Evolutionary conservation across 805 yeast genomes (phyloP).

Genomic region (Lipomyces sp.): DNA sequence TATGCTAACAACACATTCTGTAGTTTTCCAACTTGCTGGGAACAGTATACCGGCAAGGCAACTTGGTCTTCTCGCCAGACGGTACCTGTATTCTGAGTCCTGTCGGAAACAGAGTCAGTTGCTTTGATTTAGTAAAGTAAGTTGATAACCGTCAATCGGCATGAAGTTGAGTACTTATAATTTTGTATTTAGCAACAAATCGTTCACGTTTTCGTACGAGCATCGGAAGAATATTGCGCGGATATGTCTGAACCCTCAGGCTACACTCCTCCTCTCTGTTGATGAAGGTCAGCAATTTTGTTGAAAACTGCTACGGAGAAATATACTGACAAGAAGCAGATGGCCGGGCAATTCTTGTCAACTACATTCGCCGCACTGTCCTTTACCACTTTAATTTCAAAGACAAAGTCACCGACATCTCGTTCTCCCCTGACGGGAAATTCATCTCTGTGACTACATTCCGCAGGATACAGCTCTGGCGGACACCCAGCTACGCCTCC

Average conservation of each 20-base stretch:
- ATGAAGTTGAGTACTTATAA: too few species aligned
- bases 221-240: conserved; percentile 80
- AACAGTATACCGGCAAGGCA: conserved; percentile 93
- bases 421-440: conserved; percentile 85
- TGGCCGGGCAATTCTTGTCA: conserved; percentile 90
- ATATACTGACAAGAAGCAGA: conserved; percentile 42
- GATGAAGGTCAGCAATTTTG: conserved; percentile 44
- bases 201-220: conserved; percentile 88
- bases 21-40: conserved; percentile 86
- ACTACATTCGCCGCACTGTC: conserved; percentile 76
- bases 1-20: conserved; percentile 32
- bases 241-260: conserved; percentile 79
- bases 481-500: conserved; percentile 64
- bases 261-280: conserved; percentile 72
- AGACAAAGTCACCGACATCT: conserved; percentile 66
- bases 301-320: not conserved
- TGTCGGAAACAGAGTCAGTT: conserved; percentile 88
- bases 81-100: conserved; percentile 84
- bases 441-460: conserved; percentile 83
- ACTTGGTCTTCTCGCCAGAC: conserved; percentile 77
- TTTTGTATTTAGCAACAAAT: conserved; percentile 52
- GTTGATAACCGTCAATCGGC: too few species aligned
- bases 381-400: conserved; percentile 92
- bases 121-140: conserved; percentile 68
- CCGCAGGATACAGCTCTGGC: conserved; percentile 87